phyloP scores from a whole-genome alignment of 1,284 basidiomycete species.

The Leccinum griseonigrum region DNA sequence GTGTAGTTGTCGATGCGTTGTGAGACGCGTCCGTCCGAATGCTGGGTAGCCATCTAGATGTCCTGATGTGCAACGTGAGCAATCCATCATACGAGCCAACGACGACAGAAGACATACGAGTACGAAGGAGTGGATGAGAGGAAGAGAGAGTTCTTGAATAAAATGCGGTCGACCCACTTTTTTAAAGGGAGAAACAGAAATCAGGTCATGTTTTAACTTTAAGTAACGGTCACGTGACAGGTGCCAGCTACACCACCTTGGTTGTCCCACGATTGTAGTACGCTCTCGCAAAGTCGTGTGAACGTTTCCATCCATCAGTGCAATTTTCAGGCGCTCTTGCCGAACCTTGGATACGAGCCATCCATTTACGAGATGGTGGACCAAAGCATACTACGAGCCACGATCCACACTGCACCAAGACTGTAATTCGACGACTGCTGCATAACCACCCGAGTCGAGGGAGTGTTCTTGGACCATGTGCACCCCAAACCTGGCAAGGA shows the following conservation, averaged over 20 bases:
- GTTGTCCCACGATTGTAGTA: neutral
- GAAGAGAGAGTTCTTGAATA: neutral
- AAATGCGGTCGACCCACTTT: conserved; percentile 11
- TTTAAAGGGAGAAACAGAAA: conserved; percentile 12
- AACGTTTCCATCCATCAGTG: neutral
- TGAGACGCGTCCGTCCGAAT: conserved; percentile 73
- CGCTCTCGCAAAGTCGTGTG: too few species aligned
- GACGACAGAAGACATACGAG: conserved; percentile 1
- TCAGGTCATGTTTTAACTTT: conserved; percentile 17
- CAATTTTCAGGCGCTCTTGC: neutral
- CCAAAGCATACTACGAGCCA: neutral
- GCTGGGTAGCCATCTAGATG: conserved; percentile 18
- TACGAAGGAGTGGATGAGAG: neutral
- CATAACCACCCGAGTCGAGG: neutral
- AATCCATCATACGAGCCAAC: too few species aligned
- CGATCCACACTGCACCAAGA: neutral
- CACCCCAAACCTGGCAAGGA: neutral
- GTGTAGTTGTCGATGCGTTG: conserved; percentile 90
- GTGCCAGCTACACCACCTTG: neutral
- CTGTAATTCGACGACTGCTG: neutral
- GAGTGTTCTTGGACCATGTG: neutral
- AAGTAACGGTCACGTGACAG: conserved; percentile 9
- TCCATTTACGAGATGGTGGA: neutral
- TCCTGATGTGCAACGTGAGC: conserved; percentile 6
- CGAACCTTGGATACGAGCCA: neutral